Evolutionary conservation across 2,329 filamentous ascomycete species (phyloP), one percentile per base, ranked within the genome.

Genomic region (Pseudogymnoascus sp.): DNA sequence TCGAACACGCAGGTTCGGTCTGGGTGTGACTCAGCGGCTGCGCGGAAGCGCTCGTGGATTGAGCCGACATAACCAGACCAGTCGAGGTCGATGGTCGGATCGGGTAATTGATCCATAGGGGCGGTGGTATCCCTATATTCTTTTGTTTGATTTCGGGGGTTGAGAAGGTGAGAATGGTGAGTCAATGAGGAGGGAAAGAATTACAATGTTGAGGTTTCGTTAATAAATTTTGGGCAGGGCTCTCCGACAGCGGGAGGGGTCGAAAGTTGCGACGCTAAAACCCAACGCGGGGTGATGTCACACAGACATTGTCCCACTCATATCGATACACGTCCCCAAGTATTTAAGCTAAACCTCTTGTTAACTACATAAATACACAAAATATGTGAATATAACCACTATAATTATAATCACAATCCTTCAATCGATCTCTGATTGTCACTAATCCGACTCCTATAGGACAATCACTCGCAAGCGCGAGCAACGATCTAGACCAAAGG

Each of bases 1-100:
- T 90, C 88, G 1, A 89, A 80, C 3, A 90, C 86, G 69, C 88
- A 90, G 63, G 82, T 75, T 70, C 85, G 80, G 44, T 88, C 83
- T 4, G 88, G 88, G 71, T 89, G 83, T 66, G 78, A 81, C 69
- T 82, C 76, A 5, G 87, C 87, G 76, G 85, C 85, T 50, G 72
- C 74, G 37, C 78, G 77, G 65, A 86, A 86, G 60, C 84, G 82
- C 63, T 85, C 80, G 68, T 86, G 83, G 65, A 87, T 86, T 23
- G 84, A 78, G 36, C 84, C 84, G 65, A 78, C 75, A 73, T 82
- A 86, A 66, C 78, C 79, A 64, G 82, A 82, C 84, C 84, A 87
- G 69, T 84, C 74, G 65, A 87, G 79, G 69, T 85, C 81, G 37
- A 77, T 77, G 1, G 82, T 84, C 34, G 84, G 84, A 71, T 85